phyloP scores from a whole-genome alignment of 768 basidiomycete genomes.

The Suillus cothurnatus region DNA sequence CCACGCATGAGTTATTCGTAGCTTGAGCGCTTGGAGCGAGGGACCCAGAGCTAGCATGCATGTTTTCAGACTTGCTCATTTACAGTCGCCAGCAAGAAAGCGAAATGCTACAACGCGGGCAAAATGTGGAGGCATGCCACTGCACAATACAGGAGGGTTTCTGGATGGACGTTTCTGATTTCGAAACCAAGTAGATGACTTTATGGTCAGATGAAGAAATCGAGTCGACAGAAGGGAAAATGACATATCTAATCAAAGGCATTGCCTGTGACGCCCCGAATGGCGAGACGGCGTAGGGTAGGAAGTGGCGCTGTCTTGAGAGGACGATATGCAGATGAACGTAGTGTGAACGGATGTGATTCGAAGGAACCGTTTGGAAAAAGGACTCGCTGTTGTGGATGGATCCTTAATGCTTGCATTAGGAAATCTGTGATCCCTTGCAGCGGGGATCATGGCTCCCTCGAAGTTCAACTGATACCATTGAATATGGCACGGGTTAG shows the following conservation, averaged over 20 bases:
- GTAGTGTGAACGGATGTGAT: constrained; percentile 23
- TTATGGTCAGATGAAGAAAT: constrained; percentile 38
- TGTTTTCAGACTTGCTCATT: constrained; percentile 34
- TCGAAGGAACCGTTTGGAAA: constrained; percentile 31
- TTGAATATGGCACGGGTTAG: constrained; percentile 20
- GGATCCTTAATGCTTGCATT: constrained; percentile 35
- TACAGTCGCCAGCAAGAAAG: constrained; percentile 38
- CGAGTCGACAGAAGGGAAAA: constrained; percentile 34
- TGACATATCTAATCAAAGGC: constrained; percentile 34
- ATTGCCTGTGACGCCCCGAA: constrained; percentile 37
- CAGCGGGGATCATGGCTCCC: constrained; percentile 38
- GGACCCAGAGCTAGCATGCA: constrained; percentile 34
- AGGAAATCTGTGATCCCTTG: not conserved
- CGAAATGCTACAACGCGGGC: constrained; percentile 35
- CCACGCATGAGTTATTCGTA: constrained; percentile 38
- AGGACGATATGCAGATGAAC: constrained; percentile 37
- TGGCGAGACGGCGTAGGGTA: constrained; percentile 24
- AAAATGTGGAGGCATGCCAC: constrained; percentile 34
- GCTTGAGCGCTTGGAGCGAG: constrained; percentile 35
- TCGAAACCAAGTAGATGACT: constrained; percentile 39
- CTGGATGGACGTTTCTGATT: constrained; percentile 36
- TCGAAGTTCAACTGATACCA: constrained; percentile 36
- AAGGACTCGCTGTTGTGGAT: constrained; percentile 29
- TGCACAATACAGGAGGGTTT: constrained; percentile 37
- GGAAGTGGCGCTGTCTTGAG: constrained; percentile 18